These are phyloP conservation scores for Allomyces javanicus DNA, from an alignment of 192 early-diverging fungal species.

Conservation along the genomic window DNA sequence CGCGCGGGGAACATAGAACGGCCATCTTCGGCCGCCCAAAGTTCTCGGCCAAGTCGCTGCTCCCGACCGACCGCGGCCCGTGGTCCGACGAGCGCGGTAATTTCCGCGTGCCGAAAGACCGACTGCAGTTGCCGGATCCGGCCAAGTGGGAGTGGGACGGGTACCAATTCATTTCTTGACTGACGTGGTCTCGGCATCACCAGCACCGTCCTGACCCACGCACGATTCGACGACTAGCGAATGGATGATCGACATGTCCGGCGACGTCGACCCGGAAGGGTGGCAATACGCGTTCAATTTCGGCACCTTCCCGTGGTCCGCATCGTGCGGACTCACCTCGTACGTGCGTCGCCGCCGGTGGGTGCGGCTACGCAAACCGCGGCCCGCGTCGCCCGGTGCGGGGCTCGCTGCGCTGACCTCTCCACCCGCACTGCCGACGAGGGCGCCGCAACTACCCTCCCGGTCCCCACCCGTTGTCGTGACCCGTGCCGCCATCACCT, in stretches of 20 bases:
- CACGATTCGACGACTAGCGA: background rate
- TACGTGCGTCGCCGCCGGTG: background rate
- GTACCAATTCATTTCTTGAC: too few species aligned
- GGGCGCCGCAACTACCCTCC: background rate
- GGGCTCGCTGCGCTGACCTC: background rate
- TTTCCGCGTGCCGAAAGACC: background rate
- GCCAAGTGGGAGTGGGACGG: background rate
- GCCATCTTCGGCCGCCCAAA: background rate
- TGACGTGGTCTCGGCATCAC: too few species aligned
- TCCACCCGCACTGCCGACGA: background rate
- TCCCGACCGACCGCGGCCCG: background rate
- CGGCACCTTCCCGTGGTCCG: background rate
- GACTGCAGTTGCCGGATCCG: background rate
- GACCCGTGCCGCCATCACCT: background rate
- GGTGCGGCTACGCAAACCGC: background rate
- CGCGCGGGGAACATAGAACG: too few species aligned
- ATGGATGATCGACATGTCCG: background rate
- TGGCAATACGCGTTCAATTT: background rate
- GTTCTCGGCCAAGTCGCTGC: background rate
- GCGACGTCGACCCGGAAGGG: background rate
- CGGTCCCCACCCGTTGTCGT: background rate
- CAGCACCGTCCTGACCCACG: too few species aligned
- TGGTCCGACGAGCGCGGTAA: background rate
- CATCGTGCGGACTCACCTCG: background rate
- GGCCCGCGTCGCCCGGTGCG: background rate